Evolutionary conservation across 257 asterid species (phyloP), one percentile per base, ranked within the genome.

Genomic region (Nicotiana knightiana): DNA sequence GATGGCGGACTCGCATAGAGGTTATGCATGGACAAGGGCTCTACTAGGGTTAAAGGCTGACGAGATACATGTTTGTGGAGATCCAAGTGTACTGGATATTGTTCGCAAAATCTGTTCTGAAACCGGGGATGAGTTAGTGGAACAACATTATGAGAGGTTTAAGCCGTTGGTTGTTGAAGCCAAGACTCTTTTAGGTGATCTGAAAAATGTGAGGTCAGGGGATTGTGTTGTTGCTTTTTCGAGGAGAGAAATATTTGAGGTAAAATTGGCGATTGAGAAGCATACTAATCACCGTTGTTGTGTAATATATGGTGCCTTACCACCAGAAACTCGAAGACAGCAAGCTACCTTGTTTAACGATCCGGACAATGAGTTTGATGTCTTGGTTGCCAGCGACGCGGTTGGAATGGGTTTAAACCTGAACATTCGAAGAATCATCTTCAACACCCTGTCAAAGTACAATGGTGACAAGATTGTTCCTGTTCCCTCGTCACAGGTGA

Each of bases 381-480:
- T 96, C 67, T 86, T 96, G 90, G 96, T 96, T 70, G 99, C 98
- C 9, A 96, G 97, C 85, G 98, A 96, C 80, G 99, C 99, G 8
- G 97, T 96, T 16, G 99, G 99, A 67, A 96, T 96, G 99, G 99
- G 98, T 79, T 93, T 96, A 90, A 96, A 96, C 84, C 87, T 96
- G 51, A 91, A 96, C 81, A 94, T 96, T 39, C 82, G 96, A 80
- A 89, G 99, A 88, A 87, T 92, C 67, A 89, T 96, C 18, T 96
- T 96, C 80, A 91, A 87, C 76, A 93, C 77, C 83, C 92, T 94
- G 43, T 82, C 91, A 0, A 96, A 96, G 88, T 93, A 92, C 83
- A 94, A 93, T 81, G 99, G 98, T 26, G 97, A 94, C 83, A 88
- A 88, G 84, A 90, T 87, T 85, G 95, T 93, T 55, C 97, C 97